Percentiles rank a stretch among this genome's conserved stretches.
Conservation (phyloP, 345 rosid species). For the Eucalyptus brandiana region DNA sequence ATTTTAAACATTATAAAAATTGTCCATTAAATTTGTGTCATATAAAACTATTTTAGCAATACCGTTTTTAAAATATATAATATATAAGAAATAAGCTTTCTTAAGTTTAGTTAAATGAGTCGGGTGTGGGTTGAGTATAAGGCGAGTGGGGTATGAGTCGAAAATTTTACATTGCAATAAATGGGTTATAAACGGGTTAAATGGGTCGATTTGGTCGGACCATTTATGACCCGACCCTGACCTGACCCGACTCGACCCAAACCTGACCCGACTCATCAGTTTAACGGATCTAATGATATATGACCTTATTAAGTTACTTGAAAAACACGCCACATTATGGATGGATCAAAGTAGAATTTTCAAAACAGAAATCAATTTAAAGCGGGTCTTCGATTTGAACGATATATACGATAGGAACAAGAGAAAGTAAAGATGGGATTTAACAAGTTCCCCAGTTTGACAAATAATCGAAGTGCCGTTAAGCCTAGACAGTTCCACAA, state of each 20-base stretch:
- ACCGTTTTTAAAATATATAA: too few species aligned
- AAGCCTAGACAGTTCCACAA: neutral
- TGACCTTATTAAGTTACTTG: neutral
- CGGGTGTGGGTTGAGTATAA: too few species aligned
- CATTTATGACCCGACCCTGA: too few species aligned
- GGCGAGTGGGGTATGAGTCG: rapidly evolving
- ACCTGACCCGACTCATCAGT: rapidly evolving
- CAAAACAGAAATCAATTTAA: neutral
- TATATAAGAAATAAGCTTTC: too few species aligned
- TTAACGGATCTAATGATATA: neutral
- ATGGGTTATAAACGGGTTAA: too few species aligned
- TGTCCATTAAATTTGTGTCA: too few species aligned
- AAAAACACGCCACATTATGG: neutral
- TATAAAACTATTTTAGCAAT: too few species aligned
- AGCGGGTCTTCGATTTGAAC: neutral
- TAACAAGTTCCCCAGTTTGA: neutral
- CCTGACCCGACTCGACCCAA: too few species aligned
- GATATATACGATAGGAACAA: neutral
- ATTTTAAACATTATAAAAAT: too few species aligned
- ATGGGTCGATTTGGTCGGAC: rapidly evolving
- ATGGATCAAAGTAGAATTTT: neutral
- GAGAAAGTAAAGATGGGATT: neutral
- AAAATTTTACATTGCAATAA: too few species aligned
- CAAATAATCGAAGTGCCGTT: neutral
- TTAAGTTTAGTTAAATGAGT: too few species aligned